Base-by-base conservation (phyloP, 768 basidiomycete genomes). In the Candolleomyces efflorescens region DNA sequence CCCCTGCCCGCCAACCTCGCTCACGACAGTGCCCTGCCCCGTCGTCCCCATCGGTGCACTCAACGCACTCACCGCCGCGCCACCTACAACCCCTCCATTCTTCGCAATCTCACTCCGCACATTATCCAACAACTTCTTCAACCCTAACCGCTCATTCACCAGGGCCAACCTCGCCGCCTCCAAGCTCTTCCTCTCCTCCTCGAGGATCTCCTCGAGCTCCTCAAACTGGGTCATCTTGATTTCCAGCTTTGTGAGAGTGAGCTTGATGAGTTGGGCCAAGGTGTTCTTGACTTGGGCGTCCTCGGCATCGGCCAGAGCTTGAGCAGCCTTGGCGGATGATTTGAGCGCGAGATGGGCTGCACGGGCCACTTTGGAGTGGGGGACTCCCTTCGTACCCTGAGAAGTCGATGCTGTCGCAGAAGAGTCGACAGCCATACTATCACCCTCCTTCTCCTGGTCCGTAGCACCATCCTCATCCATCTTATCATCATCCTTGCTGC, bases 171-270 rank as follows among this genome's bases (percentile, higher is more conserved):
- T 82, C 20, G 89, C 86, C 48, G 86, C 84, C 77, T 99, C 97
- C 45, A 99, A 73, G 37, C 83, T 78, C 60, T 89, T 82, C 56
- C 94, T 82, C 72, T 99, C 97, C 53, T 92, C 88, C 69, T 98
- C 97, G 53, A 99, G 76, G 9, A 94, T 75, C 49, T 90, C 89
- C 69, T 99, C 97, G 57, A 99, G 77, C 70, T 92, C 88, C 69
- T 98, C 97, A 66, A 98, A 98, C 69, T 95, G 92, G 1, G 83
- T 74, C 85, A 94, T 91, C 79, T 99, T 98, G 54, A 96, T 77
- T 67, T 98, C 95, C 38, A 98, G 84, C 72, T 98, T 98, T 49
- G 81, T 92, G 64, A 82, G 78, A 59, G 81, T 92, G 55, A 91
- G 79, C 71, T 92, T 89, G 73, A 99, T 90, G 58, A 99, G 80